Evolutionary conservation across 148 eudicot species (phyloP).

Genomic region (Silene uniflora): DNA sequence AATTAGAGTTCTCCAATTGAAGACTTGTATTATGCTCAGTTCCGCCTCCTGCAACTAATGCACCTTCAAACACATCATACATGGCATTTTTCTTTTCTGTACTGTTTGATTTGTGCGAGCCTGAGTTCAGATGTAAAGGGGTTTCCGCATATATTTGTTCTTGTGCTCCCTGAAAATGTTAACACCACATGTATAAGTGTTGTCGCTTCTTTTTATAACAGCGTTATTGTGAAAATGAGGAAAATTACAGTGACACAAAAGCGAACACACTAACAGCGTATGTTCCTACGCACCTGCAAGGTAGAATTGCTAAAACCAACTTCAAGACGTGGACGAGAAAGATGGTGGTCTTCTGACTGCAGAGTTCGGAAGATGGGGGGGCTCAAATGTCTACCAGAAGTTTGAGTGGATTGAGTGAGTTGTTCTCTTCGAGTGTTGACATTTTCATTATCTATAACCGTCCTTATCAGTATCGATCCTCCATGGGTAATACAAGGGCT

Average conservation of each 20-base stretch:
- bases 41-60: background rate
- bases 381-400: background rate
- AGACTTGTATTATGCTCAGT: background rate
- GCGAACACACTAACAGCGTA: background rate
- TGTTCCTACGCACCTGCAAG: background rate
- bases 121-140: background rate
- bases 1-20: background rate
- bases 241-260: too few species aligned
- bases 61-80: background rate
- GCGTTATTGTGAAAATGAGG: too few species aligned
- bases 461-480: background rate
- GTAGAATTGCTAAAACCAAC: background rate
- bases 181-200: background rate
- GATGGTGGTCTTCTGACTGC: background rate
- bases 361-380: background rate
- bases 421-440: background rate
- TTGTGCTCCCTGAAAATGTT: background rate
- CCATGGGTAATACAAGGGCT: background rate
- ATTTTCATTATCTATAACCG: background rate
- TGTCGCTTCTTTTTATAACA: too few species aligned
- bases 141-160: background rate
- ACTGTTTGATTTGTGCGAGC: background rate
- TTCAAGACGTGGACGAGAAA: background rate
- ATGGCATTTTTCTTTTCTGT: background rate
- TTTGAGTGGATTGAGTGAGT: background rate